Evolutionary conservation across 306 rosid species (phyloP).

Genomic region (Medicago arabica): DNA sequence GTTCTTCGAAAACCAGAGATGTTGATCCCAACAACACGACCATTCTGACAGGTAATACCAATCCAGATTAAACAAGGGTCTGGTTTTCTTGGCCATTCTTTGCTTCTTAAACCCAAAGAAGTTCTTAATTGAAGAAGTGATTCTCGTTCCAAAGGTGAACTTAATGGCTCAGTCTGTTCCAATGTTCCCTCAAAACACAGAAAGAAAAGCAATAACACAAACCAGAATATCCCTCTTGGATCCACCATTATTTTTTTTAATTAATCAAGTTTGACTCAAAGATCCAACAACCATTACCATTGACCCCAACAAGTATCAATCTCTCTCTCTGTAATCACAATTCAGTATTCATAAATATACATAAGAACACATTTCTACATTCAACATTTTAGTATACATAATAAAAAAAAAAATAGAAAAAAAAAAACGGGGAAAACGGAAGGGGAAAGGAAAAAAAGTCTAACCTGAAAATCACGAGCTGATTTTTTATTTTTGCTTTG

Average conservation of each 20-base stretch:
- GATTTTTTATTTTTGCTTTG: neutral
- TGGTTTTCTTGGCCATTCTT: slow-evolving; percentile 81
- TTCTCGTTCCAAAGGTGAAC: slow-evolving; percentile 42
- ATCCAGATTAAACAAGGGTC: slow-evolving; percentile 82
- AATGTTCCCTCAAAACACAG: slow-evolving; percentile 65
- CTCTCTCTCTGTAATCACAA: slow-evolving; percentile 43
- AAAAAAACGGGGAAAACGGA: neutral
- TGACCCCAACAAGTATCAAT: neutral
- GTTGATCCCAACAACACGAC: slow-evolving; percentile 77
- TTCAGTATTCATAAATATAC: slow-evolving; percentile 40
- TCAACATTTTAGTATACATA: slow-evolving; percentile 31
- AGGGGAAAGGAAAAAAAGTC: too few species aligned
- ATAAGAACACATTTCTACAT: slow-evolving; percentile 11
- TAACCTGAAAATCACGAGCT: neutral
- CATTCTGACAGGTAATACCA: slow-evolving; percentile 72
- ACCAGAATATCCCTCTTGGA: slow-evolving; percentile 48
- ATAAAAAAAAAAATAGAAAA: neutral
- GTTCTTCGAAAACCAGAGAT: slow-evolving; percentile 88
- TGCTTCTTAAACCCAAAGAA: slow-evolving; percentile 81
- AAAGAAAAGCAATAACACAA: slow-evolving; percentile 50
- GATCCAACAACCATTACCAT: slow-evolving; percentile 54
- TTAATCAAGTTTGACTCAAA: slow-evolving; percentile 43
- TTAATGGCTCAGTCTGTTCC: slow-evolving; percentile 66
- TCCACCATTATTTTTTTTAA: slow-evolving; percentile 53
- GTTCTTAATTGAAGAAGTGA: slow-evolving; percentile 76